phyloP scores from a whole-genome alignment of 148 eudicot species.

The Camellia lanceoleosa region DNA sequence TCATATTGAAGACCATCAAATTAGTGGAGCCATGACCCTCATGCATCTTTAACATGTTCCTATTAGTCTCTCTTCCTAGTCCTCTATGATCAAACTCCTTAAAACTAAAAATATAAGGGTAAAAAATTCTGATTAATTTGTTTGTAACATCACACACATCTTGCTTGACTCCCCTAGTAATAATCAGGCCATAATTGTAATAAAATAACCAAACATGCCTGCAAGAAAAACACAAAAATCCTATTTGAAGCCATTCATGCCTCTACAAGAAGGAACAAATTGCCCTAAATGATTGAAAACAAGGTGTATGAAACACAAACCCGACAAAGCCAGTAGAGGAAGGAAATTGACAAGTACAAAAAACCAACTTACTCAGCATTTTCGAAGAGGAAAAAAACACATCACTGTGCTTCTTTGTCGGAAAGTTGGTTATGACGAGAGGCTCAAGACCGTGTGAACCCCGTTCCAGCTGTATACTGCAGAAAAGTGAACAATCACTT shows the following conservation, averaged over 20 bases:
- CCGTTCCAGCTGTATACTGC: slow-evolving; percentile 61
- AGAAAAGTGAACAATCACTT: slow-evolving; percentile 7
- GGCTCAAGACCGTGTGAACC: slow-evolving; percentile 75
- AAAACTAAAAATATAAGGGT: neutral
- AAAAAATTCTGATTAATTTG: neutral
- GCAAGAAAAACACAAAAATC: neutral
- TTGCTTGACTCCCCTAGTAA: neutral
- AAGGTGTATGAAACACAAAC: no score
- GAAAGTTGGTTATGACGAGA: slow-evolving; percentile 59
- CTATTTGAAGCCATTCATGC: no score
- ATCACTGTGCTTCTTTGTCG: slow-evolving; percentile 66
- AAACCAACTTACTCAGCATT: slow-evolving; percentile 64
- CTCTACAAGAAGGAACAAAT: no score
- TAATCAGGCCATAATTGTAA: no score
- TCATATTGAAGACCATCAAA: neutral
- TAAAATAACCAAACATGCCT: neutral
- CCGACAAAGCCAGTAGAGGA: no score
- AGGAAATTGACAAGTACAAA: neutral
- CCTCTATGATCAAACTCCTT: neutral
- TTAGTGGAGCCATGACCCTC: neutral
- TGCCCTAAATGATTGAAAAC: no score
- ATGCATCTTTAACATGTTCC: neutral
- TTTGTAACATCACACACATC: neutral
- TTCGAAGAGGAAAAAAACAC: slow-evolving; percentile 53
- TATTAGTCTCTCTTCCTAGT: neutral